phyloP scores from a whole-genome alignment of 106 monocot species.

The Phalaenopsis equestris region DNA sequence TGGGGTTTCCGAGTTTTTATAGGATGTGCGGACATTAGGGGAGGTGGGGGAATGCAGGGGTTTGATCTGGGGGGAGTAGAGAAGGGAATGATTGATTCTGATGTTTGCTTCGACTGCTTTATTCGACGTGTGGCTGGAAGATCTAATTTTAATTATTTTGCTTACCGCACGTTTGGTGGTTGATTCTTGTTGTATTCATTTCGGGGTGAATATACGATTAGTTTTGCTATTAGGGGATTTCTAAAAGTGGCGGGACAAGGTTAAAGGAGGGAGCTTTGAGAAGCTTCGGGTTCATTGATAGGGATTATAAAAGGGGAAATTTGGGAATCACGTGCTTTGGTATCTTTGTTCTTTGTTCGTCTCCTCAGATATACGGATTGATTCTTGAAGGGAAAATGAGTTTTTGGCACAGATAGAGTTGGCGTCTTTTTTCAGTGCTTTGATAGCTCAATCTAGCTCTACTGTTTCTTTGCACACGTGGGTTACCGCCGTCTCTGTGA shows the following conservation, averaged over 20 bases:
- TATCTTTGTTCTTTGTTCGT: background rate
- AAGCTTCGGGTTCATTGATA: background rate
- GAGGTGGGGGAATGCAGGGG: background rate
- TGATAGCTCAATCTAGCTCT: background rate
- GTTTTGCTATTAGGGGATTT: background rate
- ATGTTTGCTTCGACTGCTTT: background rate
- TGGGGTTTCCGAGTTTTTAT: background rate
- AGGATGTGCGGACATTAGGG: background rate
- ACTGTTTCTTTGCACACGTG: background rate
- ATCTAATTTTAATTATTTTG: background rate
- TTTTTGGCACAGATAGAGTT: background rate
- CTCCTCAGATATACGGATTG: background rate
- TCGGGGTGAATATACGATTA: constrained; percentile 1
- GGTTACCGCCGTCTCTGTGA: background rate
- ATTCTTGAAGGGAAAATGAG: background rate
- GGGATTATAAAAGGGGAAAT: background rate
- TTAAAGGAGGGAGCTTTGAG: background rate
- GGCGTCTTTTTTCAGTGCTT: background rate
- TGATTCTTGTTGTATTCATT: constrained; percentile 4
- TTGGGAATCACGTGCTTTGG: background rate
- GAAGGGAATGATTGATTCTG: background rate
- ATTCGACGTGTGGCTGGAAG: background rate
- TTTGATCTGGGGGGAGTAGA: background rate
- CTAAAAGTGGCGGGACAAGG: background rate
- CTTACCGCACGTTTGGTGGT: background rate